These are phyloP conservation scores for Rhizoclosmatium hyalinum DNA, from an alignment of 371 early-diverging fungal genomes.

Conservation along the genomic window DNA sequence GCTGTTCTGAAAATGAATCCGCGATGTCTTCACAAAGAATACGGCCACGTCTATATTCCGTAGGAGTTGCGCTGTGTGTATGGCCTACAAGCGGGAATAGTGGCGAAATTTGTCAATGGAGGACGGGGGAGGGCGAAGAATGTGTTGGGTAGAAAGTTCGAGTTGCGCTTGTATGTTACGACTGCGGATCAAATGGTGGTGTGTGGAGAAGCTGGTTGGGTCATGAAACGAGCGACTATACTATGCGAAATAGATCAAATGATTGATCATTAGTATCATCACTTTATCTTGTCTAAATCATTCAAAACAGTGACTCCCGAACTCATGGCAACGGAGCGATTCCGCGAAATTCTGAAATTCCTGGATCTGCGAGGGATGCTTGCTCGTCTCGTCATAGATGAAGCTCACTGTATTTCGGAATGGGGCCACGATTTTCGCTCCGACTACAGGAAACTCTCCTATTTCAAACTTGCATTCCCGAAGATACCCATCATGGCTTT, in stretches of 20 bases:
- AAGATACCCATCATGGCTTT: slow-evolving; percentile 49
- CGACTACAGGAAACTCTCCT: slow-evolving; percentile 49
- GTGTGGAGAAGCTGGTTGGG: background rate
- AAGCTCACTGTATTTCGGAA: slow-evolving; percentile 58
- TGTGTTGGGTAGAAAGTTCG: no score
- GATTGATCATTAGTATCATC: background rate
- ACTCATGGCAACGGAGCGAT: slow-evolving; percentile 47
- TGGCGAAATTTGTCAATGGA: no score
- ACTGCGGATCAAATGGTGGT: no score
- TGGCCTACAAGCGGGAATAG: no score
- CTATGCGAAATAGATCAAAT: background rate
- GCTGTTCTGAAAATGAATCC: no score
- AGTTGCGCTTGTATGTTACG: no score
- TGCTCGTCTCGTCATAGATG: slow-evolving; percentile 52
- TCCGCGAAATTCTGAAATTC: slow-evolving; percentile 37
- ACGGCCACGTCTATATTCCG: no score
- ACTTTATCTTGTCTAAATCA: background rate
- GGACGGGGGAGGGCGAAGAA: no score
- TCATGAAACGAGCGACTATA: background rate
- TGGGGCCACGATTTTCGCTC: slow-evolving; percentile 58
- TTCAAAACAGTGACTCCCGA: slow-evolving; percentile 53
- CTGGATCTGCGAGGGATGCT: slow-evolving; percentile 38
- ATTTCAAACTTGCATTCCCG: slow-evolving; percentile 43
- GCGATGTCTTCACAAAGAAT: no score
- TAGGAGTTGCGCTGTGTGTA: no score